These are phyloP conservation scores for Citrus inodora DNA, from an alignment of 345 rosid species.

Conservation along the genomic window DNA sequence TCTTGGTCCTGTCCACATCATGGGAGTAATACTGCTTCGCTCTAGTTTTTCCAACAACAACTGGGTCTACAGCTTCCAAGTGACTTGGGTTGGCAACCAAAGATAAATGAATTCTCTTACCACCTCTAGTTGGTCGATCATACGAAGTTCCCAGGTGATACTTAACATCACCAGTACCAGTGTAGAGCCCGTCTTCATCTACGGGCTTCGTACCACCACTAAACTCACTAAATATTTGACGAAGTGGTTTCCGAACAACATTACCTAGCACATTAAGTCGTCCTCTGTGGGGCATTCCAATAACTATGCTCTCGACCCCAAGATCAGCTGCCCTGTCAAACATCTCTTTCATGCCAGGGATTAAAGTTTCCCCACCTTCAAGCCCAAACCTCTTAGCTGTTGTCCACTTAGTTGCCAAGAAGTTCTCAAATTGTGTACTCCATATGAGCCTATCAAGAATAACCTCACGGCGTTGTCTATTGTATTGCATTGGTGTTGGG, in stretches of 20 bases:
- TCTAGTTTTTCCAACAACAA: conserved; percentile 80
- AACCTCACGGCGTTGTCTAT: conserved; percentile 61
- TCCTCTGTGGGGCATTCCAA: conserved; percentile 84
- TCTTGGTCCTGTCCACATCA: conserved; percentile 60
- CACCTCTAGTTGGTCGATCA: conserved; percentile 88
- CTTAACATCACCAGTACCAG: conserved; percentile 84
- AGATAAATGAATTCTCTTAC: conserved; percentile 78
- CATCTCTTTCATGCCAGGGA: conserved; percentile 92
- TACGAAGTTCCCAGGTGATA: conserved; percentile 86
- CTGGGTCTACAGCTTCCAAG: conserved; percentile 87
- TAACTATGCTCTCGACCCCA: conserved; percentile 80
- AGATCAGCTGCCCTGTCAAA: conserved; percentile 76
- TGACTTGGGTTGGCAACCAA: conserved; percentile 90
- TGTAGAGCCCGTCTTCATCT: conserved; percentile 79
- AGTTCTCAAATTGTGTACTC: conserved; percentile 86
- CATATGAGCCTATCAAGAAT: conserved; percentile 80
- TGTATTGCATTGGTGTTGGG: conserved; percentile 68
- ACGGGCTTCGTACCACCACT: conserved; percentile 80
- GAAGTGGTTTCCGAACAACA: conserved; percentile 75
- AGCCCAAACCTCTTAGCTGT: conserved; percentile 84
- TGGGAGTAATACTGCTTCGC: conserved; percentile 78
- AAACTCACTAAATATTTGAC: conserved; percentile 79
- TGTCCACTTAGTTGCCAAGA: conserved; percentile 84
- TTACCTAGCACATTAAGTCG: conserved; percentile 76
- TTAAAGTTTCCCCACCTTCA: conserved; percentile 85